These are phyloP conservation scores for Leishmania aethiopica DNA, from an alignment of 208 protist genomes.

Conservation along the genomic window DNA sequence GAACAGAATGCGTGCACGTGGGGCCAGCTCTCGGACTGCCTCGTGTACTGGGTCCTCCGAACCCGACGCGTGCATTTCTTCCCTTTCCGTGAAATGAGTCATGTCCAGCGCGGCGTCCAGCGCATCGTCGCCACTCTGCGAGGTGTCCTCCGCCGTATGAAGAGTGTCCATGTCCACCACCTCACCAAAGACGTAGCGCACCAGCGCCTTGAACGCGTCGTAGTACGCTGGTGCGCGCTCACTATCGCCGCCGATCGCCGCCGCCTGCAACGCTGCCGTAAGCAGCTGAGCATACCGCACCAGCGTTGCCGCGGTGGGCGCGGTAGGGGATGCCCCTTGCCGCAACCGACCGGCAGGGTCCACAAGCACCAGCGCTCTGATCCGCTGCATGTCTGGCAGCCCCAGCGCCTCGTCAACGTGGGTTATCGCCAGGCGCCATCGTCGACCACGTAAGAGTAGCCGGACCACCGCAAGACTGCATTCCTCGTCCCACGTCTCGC, in stretches of 20 bases:
- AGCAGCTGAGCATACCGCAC: constrained; percentile 40
- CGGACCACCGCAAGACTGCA: constrained; percentile 47
- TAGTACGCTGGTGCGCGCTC: constrained; percentile 54
- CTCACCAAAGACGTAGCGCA: constrained; percentile 5
- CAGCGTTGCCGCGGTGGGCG: not conserved
- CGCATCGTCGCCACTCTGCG: not conserved
- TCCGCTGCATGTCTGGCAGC: constrained; percentile 23
- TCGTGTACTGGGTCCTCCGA: not conserved
- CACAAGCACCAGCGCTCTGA: constrained; percentile 11
- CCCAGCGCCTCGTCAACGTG: constrained; percentile 48
- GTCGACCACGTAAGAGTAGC: constrained; percentile 61
- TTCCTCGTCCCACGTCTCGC: constrained; percentile 38
- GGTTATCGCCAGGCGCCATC: constrained; percentile 59
- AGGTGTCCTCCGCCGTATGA: not conserved
- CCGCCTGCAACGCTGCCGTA: constrained; percentile 55
- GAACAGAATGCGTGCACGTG: constrained; percentile 60
- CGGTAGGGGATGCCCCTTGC: not conserved
- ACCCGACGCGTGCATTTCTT: not conserved
- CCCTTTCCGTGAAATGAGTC: not conserved
- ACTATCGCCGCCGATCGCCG: constrained; percentile 64
- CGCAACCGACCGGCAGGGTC: constrained; percentile 1
- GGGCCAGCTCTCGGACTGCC: constrained; percentile 31
- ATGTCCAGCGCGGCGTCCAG: constrained; percentile 9
- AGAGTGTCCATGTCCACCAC: not conserved
- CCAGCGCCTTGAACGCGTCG: constrained; percentile 51